Conservation (phyloP, 306 rosid genomes). For the Pueraria montana region DNA sequence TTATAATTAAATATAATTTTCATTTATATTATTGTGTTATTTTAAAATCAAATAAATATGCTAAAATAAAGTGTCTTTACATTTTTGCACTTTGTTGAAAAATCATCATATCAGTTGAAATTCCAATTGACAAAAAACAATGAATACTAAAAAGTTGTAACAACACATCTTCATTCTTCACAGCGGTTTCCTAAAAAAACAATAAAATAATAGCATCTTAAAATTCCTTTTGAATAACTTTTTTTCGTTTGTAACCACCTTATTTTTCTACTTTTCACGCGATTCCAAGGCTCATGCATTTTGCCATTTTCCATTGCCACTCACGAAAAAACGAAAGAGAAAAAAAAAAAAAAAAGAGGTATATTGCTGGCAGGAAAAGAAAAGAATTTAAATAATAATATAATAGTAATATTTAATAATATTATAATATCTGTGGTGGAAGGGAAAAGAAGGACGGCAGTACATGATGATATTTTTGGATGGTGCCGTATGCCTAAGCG, state of each 20-base stretch:
- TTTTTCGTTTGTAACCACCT: too few relatives aligned
- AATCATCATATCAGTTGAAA: background rate
- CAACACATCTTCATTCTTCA: background rate
- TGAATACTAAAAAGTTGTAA: background rate
- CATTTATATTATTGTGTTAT: too few relatives aligned
- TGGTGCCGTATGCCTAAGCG: slow-evolving; percentile 29
- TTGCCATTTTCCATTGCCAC: background rate
- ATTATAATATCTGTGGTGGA: slow-evolving; percentile 23
- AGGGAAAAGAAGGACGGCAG: slow-evolving; percentile 30
- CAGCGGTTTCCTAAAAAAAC: background rate
- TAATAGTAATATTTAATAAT: background rate
- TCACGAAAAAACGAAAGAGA: background rate
- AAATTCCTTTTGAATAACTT: background rate
- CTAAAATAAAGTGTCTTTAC: background rate
- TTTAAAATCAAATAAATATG: too few relatives aligned
- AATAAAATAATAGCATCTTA: background rate
- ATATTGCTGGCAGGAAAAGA: background rate
- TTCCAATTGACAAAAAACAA: background rate
- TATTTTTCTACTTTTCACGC: background rate
- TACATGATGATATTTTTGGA: slow-evolving; percentile 11
- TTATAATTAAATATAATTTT: too few relatives aligned
- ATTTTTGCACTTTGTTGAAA: background rate
- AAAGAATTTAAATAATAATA: background rate
- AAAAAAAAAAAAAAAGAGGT: background rate
- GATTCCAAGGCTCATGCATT: background rate